Evolutionary conservation across 2,329 filamentous ascomycete species (phyloP).

Genomic region (Fusarium duplospermum): DNA sequence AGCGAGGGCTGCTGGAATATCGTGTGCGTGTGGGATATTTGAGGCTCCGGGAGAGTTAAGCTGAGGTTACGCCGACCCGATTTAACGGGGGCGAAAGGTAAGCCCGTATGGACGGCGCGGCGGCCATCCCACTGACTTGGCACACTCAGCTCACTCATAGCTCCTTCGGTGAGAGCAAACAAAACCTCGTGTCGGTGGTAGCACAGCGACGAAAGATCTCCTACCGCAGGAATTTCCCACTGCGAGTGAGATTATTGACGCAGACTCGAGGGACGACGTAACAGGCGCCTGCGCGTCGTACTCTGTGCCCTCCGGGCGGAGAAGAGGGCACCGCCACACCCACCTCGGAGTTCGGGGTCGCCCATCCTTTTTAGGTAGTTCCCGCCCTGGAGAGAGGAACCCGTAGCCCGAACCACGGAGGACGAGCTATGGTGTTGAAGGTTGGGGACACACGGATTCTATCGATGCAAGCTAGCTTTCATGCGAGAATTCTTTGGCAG

Average conservation of each 20-base stretch:
- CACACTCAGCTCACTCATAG: not conserved
- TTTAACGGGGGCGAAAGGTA: not conserved
- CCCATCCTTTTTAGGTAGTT: not conserved
- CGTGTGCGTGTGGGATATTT: slow-evolving; percentile 3
- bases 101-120: not conserved
- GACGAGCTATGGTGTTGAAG: not conserved
- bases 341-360: slow-evolving; percentile 7
- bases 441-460: not conserved
- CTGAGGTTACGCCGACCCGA: slow-evolving; percentile 5
- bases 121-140: slow-evolving; percentile 15
- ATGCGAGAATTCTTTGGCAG: not conserved
- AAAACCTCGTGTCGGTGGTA: slow-evolving; percentile 28
- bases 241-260: slow-evolving; percentile 13
- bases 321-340: slow-evolving; percentile 5
- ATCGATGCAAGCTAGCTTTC: not conserved
- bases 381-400: not conserved
- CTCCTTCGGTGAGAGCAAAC: not conserved
- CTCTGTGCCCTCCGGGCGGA: slow-evolving; percentile 3
- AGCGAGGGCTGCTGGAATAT: not conserved
- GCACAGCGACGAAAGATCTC: slow-evolving; percentile 7
- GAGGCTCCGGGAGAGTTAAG: slow-evolving; percentile 14
- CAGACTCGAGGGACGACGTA: slow-evolving; percentile 10
- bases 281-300: slow-evolving; percentile 18
- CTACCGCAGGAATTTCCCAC: not conserved
- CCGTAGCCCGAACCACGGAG: not conserved